Evolutionary conservation across 768 basidiomycete species (phyloP), one percentile per base, ranked within the genome.

Genomic region (Symmetrospora coprosmae): DNA sequence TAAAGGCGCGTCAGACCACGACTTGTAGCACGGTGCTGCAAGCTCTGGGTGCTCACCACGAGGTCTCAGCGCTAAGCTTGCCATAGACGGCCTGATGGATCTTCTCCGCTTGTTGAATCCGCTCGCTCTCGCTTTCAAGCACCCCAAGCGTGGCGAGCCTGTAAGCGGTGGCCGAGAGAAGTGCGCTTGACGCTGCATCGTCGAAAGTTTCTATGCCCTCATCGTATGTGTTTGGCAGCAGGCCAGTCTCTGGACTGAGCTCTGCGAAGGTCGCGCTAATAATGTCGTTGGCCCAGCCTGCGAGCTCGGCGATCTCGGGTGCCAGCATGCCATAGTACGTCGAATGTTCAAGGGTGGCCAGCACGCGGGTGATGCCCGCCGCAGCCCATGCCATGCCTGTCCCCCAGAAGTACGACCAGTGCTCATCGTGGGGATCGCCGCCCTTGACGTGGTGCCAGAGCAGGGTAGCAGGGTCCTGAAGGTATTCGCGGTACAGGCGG

Each of bases 371-470:
- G 78, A 88, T 88, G 1, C 88, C 88, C 17, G 82, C 84, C 0
- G 86, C 86, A 0, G 84, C 87, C 88, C 88, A 91, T 2, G 75
- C 88, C 56, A 89, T 89, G 0, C 87, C 87, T 3, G 87, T 87
- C 1, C 39, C 48, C 64, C 63, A 60, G 23, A 50, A 53, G 21
- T 19, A 28, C 2, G 34, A 28, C 86, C 86, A 89, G 67, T 85
- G 82, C 0, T 85, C 85, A 3, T 73, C 66, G 66, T 88, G 77
- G 21, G 73, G 75, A 27, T 67, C 74, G 0, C 85, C 87, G 2
- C 84, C 71, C 25, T 67, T 73, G 49, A 89, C 78, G 68, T 91
- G 88, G 68, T 77, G 78, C 86, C 86, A 88, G 28, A 87, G 68
- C 0, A 78, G 76, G 0, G 68, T 67, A 0, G 68, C 51, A 1